Percentiles rank a stretch among this genome's conserved stretches.
These are phyloP conservation scores for Yarrowia galli DNA, from an alignment of 1,139 yeast species.

Conservation along the genomic window DNA sequence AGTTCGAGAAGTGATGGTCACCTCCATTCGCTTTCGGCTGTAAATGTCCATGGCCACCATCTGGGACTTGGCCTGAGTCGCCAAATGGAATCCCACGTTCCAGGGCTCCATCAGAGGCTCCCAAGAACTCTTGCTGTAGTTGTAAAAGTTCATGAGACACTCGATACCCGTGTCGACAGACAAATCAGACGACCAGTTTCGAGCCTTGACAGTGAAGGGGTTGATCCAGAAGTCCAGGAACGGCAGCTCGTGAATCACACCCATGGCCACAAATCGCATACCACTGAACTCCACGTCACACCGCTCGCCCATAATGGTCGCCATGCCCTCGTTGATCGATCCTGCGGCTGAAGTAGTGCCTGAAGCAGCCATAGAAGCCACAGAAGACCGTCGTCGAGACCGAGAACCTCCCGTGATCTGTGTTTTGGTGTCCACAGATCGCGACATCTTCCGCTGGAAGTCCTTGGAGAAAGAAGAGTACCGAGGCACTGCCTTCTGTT, in stretches of 20 bases:
- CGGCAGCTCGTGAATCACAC: conserved; percentile 93
- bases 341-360: conserved; percentile 27
- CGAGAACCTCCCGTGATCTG: conserved; percentile 19
- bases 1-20: conserved; percentile 82
- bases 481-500: conserved; percentile 41
- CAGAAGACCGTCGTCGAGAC: conserved; percentile 36
- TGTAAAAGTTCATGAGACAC: conserved; percentile 79
- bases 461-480: conserved; percentile 44
- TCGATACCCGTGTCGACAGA: conserved; percentile 71
- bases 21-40: conserved; percentile 77
- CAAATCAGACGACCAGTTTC: conserved; percentile 87
- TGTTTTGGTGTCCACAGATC: conserved; percentile 34
- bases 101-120: conserved; percentile 93
- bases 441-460: conserved; percentile 10
- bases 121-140: conserved; percentile 94
- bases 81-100: conserved; percentile 78
- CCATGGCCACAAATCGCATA: conserved; percentile 82
- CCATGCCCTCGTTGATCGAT: conserved; percentile 22
- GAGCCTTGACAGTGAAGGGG: conserved; percentile 74
- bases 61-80: conserved; percentile 55
- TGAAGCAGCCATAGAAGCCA: conserved; percentile 37
- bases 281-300: conserved; percentile 79
- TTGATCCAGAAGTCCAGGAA: conserved; percentile 80
- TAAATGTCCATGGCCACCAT: conserved; percentile 67
- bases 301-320: conserved; percentile 69